These are phyloP conservation scores for Exophiala bonariae DNA, from an alignment of 2,329 filamentous ascomycete species.

Conservation along the genomic window DNA sequence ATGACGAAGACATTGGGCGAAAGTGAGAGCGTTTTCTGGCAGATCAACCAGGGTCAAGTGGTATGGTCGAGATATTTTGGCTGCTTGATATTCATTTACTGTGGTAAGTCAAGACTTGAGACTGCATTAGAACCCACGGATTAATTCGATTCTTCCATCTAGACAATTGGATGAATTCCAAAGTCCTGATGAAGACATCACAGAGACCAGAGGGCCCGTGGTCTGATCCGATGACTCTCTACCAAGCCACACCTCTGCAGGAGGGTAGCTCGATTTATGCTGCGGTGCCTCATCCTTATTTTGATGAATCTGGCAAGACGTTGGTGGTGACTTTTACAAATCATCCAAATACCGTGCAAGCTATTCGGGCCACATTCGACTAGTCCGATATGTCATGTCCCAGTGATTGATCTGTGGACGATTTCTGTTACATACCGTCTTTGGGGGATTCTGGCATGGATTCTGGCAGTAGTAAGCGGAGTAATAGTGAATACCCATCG, in stretches of 20 bases:
- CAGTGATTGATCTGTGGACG: too few relatives aligned
- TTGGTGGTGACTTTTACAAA: conserved; percentile 30
- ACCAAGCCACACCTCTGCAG: conserved; percentile 25
- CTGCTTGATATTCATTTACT: conserved; percentile 30
- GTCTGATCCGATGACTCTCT: conserved; percentile 25
- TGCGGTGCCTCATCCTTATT: conserved; percentile 29
- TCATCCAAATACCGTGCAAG: conserved; percentile 29
- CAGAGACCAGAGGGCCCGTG: conserved; percentile 28
- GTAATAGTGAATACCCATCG: too few relatives aligned
- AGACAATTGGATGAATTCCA: conserved; percentile 28
- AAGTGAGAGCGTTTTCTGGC: conserved; percentile 30
- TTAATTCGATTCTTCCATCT: not conserved
- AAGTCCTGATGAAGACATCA: conserved; percentile 21
- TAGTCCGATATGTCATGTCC: too few relatives aligned
- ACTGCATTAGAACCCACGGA: not conserved
- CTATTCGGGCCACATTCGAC: conserved; percentile 21
- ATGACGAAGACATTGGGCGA: conserved; percentile 17
- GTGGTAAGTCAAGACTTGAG: conserved; percentile 18
- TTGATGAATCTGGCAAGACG: conserved; percentile 26
- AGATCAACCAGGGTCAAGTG: conserved; percentile 31
- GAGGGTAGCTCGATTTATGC: conserved; percentile 26
- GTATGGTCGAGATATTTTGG: conserved; percentile 25
- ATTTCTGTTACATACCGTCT: not conserved
- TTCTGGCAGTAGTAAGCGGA: too few relatives aligned
- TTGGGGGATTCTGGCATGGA: too few relatives aligned